Conservation (phyloP, 2,329 filamentous ascomycete genomes). For the Colletotrichum sp. region DNA sequence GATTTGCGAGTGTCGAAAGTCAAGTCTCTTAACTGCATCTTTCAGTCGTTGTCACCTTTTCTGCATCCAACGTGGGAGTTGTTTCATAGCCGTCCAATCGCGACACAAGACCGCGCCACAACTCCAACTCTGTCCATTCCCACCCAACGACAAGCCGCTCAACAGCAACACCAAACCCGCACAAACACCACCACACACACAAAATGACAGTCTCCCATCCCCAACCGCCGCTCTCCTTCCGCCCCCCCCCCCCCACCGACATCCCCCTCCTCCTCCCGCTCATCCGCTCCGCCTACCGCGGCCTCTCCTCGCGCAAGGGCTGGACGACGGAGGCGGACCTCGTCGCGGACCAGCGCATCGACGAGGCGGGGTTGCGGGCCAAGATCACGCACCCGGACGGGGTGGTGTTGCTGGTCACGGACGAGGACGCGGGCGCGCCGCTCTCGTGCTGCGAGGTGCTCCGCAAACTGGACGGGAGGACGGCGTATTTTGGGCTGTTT, state of each 20-base stretch:
- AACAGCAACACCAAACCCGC: neutral
- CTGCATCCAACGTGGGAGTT: neutral
- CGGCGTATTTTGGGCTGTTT: constrained; percentile 51
- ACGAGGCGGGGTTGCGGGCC: constrained; percentile 33
- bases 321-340: constrained; percentile 55
- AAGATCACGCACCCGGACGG: constrained; percentile 45
- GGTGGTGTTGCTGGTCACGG: constrained; percentile 41
- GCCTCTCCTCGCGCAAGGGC: constrained; percentile 41
- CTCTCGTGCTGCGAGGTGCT: constrained; percentile 51
- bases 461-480: neutral
- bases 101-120: neutral
- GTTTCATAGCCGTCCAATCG: neutral
- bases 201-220: neutral
- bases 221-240: constrained; percentile 30
- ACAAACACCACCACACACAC: neutral
- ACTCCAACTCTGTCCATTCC: neutral
- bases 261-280: constrained; percentile 38
- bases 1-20: neutral
- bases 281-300: constrained; percentile 50
- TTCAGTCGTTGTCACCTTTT: neutral
- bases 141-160: neutral
- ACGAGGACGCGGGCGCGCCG: constrained; percentile 25
- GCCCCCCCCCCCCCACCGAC: constrained; percentile 38
- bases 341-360: constrained; percentile 48
- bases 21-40: neutral